Conservation (phyloP, 805 yeast species). For the Groenewaldozyma salmanticensis region DNA sequence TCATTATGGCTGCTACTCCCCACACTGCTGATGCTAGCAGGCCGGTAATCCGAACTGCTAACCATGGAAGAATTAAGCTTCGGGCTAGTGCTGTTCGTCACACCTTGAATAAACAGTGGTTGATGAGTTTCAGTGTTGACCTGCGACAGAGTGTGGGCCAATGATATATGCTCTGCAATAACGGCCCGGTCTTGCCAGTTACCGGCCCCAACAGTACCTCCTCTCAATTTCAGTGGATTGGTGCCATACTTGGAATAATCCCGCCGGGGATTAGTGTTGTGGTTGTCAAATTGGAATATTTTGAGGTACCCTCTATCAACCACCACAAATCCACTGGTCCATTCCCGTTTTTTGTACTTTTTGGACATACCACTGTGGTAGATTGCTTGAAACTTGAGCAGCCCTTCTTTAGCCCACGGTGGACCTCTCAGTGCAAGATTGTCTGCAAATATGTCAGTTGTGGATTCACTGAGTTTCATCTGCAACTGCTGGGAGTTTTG, state of each 20-base stretch:
- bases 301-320: constrained; percentile 54
- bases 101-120: constrained; percentile 3
- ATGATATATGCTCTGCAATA: constrained; percentile 41
- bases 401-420: constrained; percentile 71
- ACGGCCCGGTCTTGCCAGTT: constrained; percentile 59
- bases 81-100: no score
- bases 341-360: constrained; percentile 22
- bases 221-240: neutral
- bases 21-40: neutral
- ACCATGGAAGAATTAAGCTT: neutral
- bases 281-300: constrained; percentile 17
- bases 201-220: constrained; percentile 41
- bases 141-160: constrained; percentile 35
- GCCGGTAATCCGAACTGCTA: neutral
- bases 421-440: constrained; percentile 58
- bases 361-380: constrained; percentile 15
- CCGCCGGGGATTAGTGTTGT: neutral
- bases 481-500: neutral
- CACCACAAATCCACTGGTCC: constrained; percentile 48
- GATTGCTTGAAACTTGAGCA: constrained; percentile 28
- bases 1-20: constrained; percentile 17
- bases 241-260: neutral
- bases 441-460: neutral
- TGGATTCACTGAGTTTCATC: neutral
- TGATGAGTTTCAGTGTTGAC: constrained; percentile 22